Base-by-base conservation (phyloP, 116 monocot species). In the Trichopus zeylanicus region DNA sequence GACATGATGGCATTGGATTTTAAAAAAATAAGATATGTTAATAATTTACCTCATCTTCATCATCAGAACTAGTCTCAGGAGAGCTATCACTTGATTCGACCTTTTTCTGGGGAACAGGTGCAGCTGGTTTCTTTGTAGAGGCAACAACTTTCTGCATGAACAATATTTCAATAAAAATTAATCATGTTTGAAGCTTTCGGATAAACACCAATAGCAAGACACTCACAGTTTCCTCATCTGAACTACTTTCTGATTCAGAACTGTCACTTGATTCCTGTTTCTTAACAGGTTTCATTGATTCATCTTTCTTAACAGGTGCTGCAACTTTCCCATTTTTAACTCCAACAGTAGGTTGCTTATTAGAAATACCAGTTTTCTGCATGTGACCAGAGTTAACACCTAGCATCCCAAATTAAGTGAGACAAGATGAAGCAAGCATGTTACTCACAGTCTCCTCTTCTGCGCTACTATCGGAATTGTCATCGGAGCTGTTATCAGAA, bases 191-290 rank as follows among this genome's bases (percentile, higher is more conserved):
- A 20, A 1, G 22, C 7, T 53, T 25, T 0, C 16, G 18, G 12
- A 53, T 53, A 42, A 42, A n/a, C 42, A 42, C 2, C 25, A 48
- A 22, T 7, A 18, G 6, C 1, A 59, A 0, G 32, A 8, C 15
- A 31, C 63, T 63, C 1, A 55, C 66, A 15, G 12, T 16, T 1
- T 66, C 66, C 19, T 66, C 66, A 27, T 66, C 66, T 20, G 66
- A 66, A 26, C 38, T 39, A 13, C 55, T 46, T 7, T 66, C 66
- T 11, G 66, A 56, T 28, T 56, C 66, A 26, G 66, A 56, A 30
- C 66, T 56, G 29, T 66, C 66, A 56, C 66, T 66, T 1, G 66
- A 46, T 42, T 66, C 66, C 18, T 55, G 29, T 55, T 66, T 66
- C 31, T 67, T 67, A 23, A 48, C 34, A 16, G 58, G 9, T n/a